Evolutionary conservation across 257 asterid species (phyloP), one percentile per base, ranked within the genome.

Genomic region (Osmanthus fragrans): DNA sequence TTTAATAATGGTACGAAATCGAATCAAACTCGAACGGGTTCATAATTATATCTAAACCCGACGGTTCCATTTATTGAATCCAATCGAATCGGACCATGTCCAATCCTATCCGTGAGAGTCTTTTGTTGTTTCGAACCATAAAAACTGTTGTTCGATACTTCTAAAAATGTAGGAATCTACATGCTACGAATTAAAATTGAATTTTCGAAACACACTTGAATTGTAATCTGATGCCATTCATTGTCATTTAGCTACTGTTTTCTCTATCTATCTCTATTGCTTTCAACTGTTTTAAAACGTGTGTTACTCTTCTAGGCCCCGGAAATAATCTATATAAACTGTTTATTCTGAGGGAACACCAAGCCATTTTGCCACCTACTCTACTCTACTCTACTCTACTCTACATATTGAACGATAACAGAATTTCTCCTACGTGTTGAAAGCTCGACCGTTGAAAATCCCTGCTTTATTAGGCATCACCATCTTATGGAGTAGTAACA

Each of bases 341-440:
- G 89, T 77, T 81, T 77, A 81, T 82, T 74, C 77, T 69, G 25
- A 83, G 89, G 89, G 82, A 75, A 73, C 87, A 85, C 81, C 70
- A 51, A 65, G 34, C 73, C 81, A 18, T 29, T 54, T 76, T 74
- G 79, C 80, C 71, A 81, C 84, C 87, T 76, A 79, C 83, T 83
- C 82, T 79, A 79, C 83, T 83, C 82, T 79, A 70, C 69, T n/a
- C 87, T 76, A 79, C 83, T 83, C 82, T 79, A 79, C 83, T 83
- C 82, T 79, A 70, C 69, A 74, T 45, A 8, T 65, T 77, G 65
- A 69, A 45, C 27, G 54, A 13, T 5, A 23, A 68, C 80, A 79
- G 21, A 21, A 56, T 56, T 56, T 56, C 65, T 56, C 30, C 65
- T 21, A n/a, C 65, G 30, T 58, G 66, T 58, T 21, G 23, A 21